phyloP scores from a whole-genome alignment of 2,329 filamentous ascomycete genomes.

The Penicillium decumbens region DNA sequence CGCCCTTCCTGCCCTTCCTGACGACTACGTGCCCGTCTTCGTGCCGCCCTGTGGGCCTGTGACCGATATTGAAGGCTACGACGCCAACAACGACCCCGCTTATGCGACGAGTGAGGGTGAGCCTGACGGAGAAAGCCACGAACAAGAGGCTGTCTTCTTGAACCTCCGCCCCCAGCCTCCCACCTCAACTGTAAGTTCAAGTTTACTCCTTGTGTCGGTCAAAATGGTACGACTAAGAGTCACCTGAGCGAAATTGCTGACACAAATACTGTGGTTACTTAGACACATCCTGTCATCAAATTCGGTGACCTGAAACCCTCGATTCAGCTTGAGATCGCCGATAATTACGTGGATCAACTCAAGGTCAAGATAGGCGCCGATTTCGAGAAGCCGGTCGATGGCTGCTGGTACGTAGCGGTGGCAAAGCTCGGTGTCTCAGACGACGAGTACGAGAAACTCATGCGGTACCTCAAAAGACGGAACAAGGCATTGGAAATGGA shows the following conservation, averaged over 20 bases:
- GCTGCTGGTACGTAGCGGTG: slow-evolving; percentile 23
- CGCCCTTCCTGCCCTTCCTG: too few species aligned
- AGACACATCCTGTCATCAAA: neutral
- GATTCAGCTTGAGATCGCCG: neutral
- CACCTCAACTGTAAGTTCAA: neutral
- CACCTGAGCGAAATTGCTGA: neutral
- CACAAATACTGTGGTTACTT: neutral
- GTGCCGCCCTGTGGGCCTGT: too few species aligned
- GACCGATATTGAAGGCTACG: neutral
- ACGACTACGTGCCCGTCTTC: too few species aligned
- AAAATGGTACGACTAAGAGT: neutral
- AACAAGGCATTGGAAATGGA: slow-evolving; percentile 20
- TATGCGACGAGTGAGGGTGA: neutral
- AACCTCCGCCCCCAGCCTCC: too few species aligned
- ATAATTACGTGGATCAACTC: neutral
- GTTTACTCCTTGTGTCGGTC: neutral
- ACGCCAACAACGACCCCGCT: neutral
- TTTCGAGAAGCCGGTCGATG: slow-evolving; percentile 5
- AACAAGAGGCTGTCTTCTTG: too few species aligned
- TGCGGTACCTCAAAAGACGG: neutral
- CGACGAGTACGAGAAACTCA: slow-evolving; percentile 20
- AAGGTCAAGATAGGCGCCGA: neutral
- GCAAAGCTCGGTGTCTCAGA: slow-evolving; percentile 17
- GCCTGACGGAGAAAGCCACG: too few species aligned
- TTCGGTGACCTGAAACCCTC: neutral